Evolutionary conservation across 1,284 basidiomycete species (phyloP), one percentile per base, ranked within the genome.

Genomic region (Fomes fomentarius): DNA sequence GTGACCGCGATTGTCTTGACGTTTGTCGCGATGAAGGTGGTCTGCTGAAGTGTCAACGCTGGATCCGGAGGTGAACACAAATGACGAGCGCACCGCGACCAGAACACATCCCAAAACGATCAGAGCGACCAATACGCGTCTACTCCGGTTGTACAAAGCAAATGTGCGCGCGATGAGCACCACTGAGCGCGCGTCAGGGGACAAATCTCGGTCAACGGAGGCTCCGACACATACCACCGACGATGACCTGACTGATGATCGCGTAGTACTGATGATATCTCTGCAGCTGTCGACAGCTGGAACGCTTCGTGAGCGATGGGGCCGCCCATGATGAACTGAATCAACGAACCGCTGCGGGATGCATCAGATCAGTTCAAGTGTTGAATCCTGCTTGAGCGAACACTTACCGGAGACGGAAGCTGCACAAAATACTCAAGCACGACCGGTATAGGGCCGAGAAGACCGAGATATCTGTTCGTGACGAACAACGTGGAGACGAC

Each of bases 391-490:
- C n/a, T n/a, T n/a, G n/a, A n/a, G 38, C 21, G 17, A 19, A 30
- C 3, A 38, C 50, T 25, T 17, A 57, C 55, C 24, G 43, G 14
- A 2, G 31, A 35, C 2, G 44, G 5, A 12, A 44, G 42, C 11
- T 41, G 22, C 1, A 47, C 51, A 22, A 60, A 60, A 21, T 40
- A 60, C 25, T 60, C 58, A 10, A 56, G 17, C 17, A 47, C 41
- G 28, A 54, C 49, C 4, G 58, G 58, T 12, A 60, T 37, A 2
- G 43, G 31, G 3, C 58, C 58, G 3, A 56, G n/a, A 3, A 50
- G 48, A 24, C 48, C 56, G 14, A 57, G 35, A 22, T 60, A 60
- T 11, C 61, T 55, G 48, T 60, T 62, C 22, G 55, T 10, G 2
- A 62, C 47, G 39, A 58, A 63, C 2, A 58, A 47, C 9, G 45